Evolutionary conservation across 2,329 filamentous ascomycete genomes (phyloP).

Genomic region (Leptographium radiaticola): DNA sequence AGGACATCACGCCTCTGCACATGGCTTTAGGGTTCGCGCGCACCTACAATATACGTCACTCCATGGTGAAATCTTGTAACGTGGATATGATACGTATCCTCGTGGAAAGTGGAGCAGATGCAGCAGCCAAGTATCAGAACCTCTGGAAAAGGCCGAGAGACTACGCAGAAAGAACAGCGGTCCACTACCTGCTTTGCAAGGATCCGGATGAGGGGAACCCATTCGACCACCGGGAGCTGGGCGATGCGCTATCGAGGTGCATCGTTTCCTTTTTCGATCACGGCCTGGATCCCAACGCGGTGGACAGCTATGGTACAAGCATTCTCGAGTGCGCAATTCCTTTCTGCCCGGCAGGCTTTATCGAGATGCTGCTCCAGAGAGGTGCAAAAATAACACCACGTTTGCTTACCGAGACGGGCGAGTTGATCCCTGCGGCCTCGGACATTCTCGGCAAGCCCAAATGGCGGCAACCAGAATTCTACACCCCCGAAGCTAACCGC

Average conservation of each 20-base stretch:
- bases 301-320: background rate
- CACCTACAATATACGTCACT: background rate
- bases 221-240: background rate
- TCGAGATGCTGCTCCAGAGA: background rate
- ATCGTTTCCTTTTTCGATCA: background rate
- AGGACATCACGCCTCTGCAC: background rate
- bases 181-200: background rate
- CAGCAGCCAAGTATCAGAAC: background rate
- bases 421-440: background rate
- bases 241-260: background rate
- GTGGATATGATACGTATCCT: background rate
- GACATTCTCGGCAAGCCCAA: background rate
- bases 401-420: background rate
- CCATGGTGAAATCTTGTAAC: background rate
- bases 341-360: background rate
- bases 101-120: background rate
- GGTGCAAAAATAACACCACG: background rate
- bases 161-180: background rate
- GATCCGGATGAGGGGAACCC: background rate
- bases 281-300: background rate
- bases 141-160: background rate
- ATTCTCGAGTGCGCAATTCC: background rate
- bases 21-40: background rate
- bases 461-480: background rate
- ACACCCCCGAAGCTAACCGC: background rate